Conservation (phyloP, 345 rosid species). For the Salix suchowensis region DNA sequence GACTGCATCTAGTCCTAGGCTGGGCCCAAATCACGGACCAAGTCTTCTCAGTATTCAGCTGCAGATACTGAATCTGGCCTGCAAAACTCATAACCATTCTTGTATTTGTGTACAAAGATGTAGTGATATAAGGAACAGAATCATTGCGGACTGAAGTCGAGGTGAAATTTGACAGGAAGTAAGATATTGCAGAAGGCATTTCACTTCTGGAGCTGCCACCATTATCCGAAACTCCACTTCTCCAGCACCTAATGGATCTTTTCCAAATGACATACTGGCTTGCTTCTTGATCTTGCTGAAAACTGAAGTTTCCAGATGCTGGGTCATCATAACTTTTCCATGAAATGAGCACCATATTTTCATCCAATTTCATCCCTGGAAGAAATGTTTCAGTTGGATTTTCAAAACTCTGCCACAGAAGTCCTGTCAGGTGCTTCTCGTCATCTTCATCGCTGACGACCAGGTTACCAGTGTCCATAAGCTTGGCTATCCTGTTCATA, state of each 20-base stretch:
- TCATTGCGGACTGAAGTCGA: constrained; percentile 4
- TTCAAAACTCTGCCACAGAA: constrained; percentile 13
- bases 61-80: constrained; percentile 30
- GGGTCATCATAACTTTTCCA: constrained; percentile 57
- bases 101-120: constrained; percentile 36
- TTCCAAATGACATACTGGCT: constrained; percentile 37
- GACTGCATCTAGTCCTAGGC: constrained; percentile 36
- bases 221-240: constrained; percentile 36
- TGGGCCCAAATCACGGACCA: constrained; percentile 32
- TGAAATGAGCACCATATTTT: constrained; percentile 34
- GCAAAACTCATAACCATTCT: constrained; percentile 36
- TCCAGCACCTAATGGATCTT: constrained; percentile 35
- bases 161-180: constrained; percentile 43
- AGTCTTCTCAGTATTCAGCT: not conserved
- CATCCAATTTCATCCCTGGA: constrained; percentile 27
- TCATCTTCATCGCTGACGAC: constrained; percentile 12
- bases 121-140: constrained; percentile 40
- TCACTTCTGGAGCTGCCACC: constrained; percentile 26
- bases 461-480: constrained; percentile 46
- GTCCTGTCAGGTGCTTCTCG: not conserved
- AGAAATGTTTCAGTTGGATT: constrained; percentile 21
- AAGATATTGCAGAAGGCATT: constrained; percentile 34
- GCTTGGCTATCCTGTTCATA: constrained; percentile 13
- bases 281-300: constrained; percentile 32
- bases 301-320: constrained; percentile 51